These are phyloP conservation scores for Taphrina sp. DNA, from an alignment of 1,139 yeast genomes.

Conservation along the genomic window DNA sequence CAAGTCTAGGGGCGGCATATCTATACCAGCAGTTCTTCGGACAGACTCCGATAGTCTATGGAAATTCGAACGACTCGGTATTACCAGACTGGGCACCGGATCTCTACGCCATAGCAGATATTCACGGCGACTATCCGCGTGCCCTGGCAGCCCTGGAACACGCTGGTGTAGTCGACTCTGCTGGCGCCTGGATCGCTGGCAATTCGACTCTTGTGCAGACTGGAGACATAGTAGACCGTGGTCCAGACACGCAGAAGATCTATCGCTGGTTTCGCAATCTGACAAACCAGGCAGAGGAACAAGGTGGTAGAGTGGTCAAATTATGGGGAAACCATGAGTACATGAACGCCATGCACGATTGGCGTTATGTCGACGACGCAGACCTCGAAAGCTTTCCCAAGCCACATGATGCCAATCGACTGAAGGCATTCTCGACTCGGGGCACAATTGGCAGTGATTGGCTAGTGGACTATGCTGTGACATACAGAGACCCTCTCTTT, in stretches of 20 bases:
- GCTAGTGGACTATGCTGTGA: conserved; percentile 27
- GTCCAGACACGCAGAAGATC: conserved; percentile 32
- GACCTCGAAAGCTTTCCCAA: conserved; percentile 25
- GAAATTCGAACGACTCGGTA: neutral
- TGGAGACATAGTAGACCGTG: conserved; percentile 34
- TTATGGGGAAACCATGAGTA: conserved; percentile 34
- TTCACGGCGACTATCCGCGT: conserved; percentile 33
- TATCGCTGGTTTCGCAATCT: conserved; percentile 27
- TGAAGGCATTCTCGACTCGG: conserved; percentile 6
- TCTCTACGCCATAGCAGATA: conserved; percentile 33
- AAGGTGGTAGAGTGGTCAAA: conserved; percentile 28
- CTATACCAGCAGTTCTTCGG: conserved; percentile 9
- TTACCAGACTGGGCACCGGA: conserved; percentile 7
- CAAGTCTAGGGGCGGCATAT: conserved; percentile 7
- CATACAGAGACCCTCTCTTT: conserved; percentile 20
- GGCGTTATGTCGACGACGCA: conserved; percentile 33
- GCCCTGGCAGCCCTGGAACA: conserved; percentile 22
- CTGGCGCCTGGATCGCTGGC: conserved; percentile 23
- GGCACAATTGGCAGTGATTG: conserved; percentile 28
- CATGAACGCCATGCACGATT: conserved; percentile 34
- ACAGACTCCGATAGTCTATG: neutral
- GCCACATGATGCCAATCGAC: conserved; percentile 10
- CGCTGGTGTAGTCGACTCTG: conserved; percentile 30
- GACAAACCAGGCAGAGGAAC: conserved; percentile 17
- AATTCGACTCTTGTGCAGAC: conserved; percentile 33